Base-by-base conservation (phyloP, 2,329 filamentous ascomycete species). In the Paecilomyces fulvus region DNA sequence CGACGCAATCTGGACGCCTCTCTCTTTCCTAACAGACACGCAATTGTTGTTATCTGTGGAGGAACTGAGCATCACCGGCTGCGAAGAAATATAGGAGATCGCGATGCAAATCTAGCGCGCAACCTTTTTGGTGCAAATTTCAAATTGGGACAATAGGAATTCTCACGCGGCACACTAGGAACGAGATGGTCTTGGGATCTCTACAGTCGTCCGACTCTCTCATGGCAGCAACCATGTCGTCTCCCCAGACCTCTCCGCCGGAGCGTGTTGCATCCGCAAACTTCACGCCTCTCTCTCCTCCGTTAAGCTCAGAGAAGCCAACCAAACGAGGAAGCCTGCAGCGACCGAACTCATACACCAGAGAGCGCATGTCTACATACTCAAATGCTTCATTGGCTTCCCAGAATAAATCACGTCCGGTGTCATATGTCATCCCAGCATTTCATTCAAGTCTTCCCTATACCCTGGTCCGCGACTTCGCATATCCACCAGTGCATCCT, bases 391-490 rank as follows among this genome's bases (percentile, higher is more conserved):
- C 89, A 14, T 80, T 74, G 61, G 63, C 73, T 43, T 78, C 75
- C 28, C 72, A 76, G 51, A 77, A 75, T 52, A 83, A 86, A 60
- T 95, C 91, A 61, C 85, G 90, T 59, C 90, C 91, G 20, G 81
- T 81, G 56, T 95, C 90, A n/a, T 83, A 88, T 67, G 81, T 89
- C 60, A 92, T 94, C 67, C 88, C 90, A 14, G 79, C 88, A 65
- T 94, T 90, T 73, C 87, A 90, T 65, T 94, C 91, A 57, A 95
- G 86, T 69, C 82, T 96, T 17, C 75, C 89, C 6, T 96, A 96
- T 72, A 86, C 91, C n/a, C 80, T 90, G 49, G 92, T 99, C 62
- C 88, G 94, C 67, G 94, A 99, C 79, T 99, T 97, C 75, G 94
- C 94, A 63, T 99, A 97, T 70, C 85, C 90, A 30, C 70, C 83